A percentile compares a stretch with the other conserved stretches of the same genome.
These are phyloP conservation scores for Corymbia maculata DNA, from an alignment of 345 rosid genomes.

Conservation along the genomic window DNA sequence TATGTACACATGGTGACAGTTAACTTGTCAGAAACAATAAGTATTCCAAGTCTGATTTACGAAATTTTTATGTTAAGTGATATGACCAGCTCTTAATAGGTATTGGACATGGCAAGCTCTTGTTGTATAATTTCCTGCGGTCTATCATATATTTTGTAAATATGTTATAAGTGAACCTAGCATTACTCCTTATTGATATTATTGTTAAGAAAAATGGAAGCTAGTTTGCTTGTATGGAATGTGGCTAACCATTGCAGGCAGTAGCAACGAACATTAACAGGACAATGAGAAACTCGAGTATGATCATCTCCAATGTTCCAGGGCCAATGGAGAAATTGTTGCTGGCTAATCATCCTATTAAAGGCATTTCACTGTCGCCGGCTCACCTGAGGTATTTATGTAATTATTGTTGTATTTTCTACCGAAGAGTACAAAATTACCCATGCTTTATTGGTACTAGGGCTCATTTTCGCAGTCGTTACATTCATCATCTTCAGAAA, in stretches of 20 bases:
- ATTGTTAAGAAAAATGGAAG: no score
- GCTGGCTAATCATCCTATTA: constrained; percentile 35
- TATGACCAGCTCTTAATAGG: no score
- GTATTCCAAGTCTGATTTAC: no score
- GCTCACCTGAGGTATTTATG: constrained; percentile 29
- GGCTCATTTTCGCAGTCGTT: background rate
- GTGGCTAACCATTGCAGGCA: background rate
- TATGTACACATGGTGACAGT: background rate
- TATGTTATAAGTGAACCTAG: no score
- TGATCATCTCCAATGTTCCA: background rate
- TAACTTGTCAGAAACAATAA: no score
- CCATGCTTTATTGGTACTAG: background rate
- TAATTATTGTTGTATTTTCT: background rate
- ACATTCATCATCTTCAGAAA: background rate
- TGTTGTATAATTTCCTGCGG: no score
- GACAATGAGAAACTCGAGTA: no score
- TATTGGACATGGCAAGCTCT: no score
- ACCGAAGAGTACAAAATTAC: background rate
- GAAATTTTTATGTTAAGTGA: background rate
- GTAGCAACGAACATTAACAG: no score
- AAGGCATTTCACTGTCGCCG: constrained; percentile 30
- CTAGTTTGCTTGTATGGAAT: no score
- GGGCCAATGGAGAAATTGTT: constrained; percentile 41
- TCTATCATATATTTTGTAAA: no score
- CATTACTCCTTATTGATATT: no score